Conservation (phyloP, 192 early-diverging fungal genomes). For the Geosiphon pyriformis region DNA sequence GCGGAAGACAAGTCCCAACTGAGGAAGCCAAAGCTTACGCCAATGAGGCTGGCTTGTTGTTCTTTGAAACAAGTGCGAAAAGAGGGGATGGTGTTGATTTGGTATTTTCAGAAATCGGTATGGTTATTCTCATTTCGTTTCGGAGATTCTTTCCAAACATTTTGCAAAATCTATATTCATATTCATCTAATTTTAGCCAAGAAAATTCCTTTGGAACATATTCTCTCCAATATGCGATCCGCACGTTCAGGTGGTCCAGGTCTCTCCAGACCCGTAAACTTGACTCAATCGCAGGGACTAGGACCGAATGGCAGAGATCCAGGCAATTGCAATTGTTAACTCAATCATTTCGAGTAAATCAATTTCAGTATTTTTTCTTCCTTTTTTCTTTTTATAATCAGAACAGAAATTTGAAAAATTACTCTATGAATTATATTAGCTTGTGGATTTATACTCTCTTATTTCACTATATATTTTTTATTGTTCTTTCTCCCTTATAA, state of each 20-base stretch:
- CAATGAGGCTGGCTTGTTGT: constrained; percentile 72
- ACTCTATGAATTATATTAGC: no score
- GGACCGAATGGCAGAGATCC: not conserved
- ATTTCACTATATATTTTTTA: no score
- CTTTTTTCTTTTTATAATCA: no score
- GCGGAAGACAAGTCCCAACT: constrained; percentile 56
- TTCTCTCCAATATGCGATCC: constrained; percentile 23
- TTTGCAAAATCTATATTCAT: not conserved
- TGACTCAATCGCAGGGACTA: not conserved
- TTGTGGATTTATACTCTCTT: no score
- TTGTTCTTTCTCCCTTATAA: no score
- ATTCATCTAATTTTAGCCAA: constrained; percentile 29
- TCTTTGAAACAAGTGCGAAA: constrained; percentile 87
- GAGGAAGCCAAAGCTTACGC: constrained; percentile 83
- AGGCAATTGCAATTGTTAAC: constrained; percentile 6
- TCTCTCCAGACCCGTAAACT: not conserved
- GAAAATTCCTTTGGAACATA: constrained; percentile 45
- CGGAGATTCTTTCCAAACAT: no score
- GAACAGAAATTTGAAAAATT: no score
- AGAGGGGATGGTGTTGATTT: constrained; percentile 79
- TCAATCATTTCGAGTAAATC: no score
- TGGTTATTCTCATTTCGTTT: not conserved
- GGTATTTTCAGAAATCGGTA: constrained; percentile 85
- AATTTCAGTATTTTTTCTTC: no score
- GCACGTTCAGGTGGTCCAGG: not conserved